A percentile compares a stretch with the other conserved stretches of the same genome.
Evolutionary conservation across 2,329 filamentous ascomycete species (phyloP).

Genomic region (Beauveria scarabaeidicola): DNA sequence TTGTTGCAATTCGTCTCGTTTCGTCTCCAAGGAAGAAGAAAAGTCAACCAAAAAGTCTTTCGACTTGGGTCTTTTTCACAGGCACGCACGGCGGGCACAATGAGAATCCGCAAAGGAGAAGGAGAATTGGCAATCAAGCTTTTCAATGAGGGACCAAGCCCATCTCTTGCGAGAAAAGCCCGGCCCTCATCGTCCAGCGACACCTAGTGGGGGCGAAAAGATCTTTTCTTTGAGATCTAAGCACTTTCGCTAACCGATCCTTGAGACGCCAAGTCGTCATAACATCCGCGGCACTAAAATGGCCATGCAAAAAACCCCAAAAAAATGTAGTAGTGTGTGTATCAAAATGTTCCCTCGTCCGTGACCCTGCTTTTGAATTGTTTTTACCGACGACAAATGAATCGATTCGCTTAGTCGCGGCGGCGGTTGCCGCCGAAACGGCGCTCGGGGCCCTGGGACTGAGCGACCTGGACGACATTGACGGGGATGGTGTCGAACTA

Average conservation of each 20-base stretch:
- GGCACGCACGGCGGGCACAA: slow-evolving; percentile 20
- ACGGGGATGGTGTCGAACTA: slow-evolving; percentile 97
- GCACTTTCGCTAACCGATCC: slow-evolving; percentile 46
- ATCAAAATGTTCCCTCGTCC: slow-evolving; percentile 3
- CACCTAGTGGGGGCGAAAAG: slow-evolving; percentile 64
- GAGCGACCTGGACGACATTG: slow-evolving; percentile 85
- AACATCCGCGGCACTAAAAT: slow-evolving; percentile 21
- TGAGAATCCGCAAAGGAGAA: slow-evolving; percentile 21
- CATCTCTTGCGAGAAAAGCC: slow-evolving; percentile 32
- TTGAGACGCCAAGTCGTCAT: slow-evolving; percentile 43
- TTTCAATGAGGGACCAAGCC: slow-evolving; percentile 34
- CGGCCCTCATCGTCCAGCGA: slow-evolving; percentile 56
- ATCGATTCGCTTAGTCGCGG: slow-evolving; percentile 32
- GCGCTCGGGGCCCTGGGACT: slow-evolving; percentile 79
- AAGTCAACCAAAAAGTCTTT: neutral
- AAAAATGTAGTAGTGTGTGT: slow-evolving; percentile 18
- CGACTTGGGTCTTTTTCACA: neutral
- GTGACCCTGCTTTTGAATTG: slow-evolving; percentile 2
- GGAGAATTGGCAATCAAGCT: slow-evolving; percentile 79
- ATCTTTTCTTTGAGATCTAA: slow-evolving; percentile 53
- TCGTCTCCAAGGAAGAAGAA: neutral
- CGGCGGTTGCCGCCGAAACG: slow-evolving; percentile 64
- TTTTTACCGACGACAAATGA: slow-evolving; percentile 7
- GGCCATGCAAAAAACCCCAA: slow-evolving; percentile 14
- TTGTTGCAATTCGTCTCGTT: neutral